These are phyloP conservation scores for Rutstroemia sp. DNA, from an alignment of 2,329 filamentous ascomycete genomes.

Conservation along the genomic window DNA sequence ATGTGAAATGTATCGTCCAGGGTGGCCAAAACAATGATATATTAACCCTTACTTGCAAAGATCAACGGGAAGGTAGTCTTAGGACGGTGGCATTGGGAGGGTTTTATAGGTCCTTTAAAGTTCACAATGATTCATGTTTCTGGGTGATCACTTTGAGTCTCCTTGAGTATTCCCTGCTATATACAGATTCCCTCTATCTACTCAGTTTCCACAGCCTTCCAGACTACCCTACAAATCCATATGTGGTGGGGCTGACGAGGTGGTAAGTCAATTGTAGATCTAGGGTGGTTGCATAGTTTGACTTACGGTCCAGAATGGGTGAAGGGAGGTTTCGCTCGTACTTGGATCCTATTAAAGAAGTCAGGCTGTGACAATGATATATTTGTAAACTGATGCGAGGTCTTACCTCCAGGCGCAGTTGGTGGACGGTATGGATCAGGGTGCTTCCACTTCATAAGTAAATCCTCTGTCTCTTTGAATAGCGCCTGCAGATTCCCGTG, in stretches of 20 bases:
- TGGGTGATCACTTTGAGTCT: not conserved
- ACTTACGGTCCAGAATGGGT: constrained; percentile 74
- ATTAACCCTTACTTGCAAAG: too few relatives aligned
- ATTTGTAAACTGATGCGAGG: not conserved
- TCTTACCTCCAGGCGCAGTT: constrained; percentile 83
- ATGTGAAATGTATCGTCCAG: too few relatives aligned
- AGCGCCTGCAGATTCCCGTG: constrained; percentile 52
- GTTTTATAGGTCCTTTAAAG: too few relatives aligned
- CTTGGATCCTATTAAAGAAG: constrained; percentile 64
- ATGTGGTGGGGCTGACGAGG: constrained; percentile 23
- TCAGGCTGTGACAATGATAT: constrained; percentile 7
- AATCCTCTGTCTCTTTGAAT: constrained; percentile 77
- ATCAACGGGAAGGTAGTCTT: too few relatives aligned
- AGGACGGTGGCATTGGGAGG: too few relatives aligned
- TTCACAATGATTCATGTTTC: too few relatives aligned
- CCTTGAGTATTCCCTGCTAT: not conserved
- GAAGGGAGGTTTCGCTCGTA: constrained; percentile 87
- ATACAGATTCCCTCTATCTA: not conserved
- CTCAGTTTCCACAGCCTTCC: not conserved
- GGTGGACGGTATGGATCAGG: constrained; percentile 87
- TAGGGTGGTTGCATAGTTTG: not conserved
- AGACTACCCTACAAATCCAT: constrained; percentile 10
- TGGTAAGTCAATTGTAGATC: not conserved
- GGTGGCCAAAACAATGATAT: too few relatives aligned
- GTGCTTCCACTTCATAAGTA: constrained; percentile 93